Conservation (phyloP, 495 filamentous ascomycete genomes). For the Umbilicaria muhlenbergii region DNA sequence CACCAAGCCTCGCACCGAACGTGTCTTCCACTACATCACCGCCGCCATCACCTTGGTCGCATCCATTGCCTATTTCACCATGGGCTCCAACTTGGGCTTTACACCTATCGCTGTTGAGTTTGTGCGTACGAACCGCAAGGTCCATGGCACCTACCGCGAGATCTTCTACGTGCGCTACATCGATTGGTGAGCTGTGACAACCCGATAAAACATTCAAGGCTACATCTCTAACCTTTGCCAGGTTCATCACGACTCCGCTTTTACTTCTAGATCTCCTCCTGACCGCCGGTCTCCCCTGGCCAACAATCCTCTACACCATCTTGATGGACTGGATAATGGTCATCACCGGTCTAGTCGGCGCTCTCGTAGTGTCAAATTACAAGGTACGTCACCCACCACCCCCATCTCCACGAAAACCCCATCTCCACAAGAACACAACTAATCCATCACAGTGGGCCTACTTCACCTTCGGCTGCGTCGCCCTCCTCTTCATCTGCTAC, state of each 20-base stretch:
- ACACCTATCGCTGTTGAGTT: slow-evolving; percentile 44
- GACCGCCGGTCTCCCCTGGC: slow-evolving; percentile 47
- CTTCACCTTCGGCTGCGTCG: slow-evolving; percentile 44
- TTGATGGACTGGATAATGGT: slow-evolving; percentile 50
- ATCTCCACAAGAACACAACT: not conserved
- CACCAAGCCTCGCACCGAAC: slow-evolving; percentile 32
- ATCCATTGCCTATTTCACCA: slow-evolving; percentile 51
- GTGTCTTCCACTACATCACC: slow-evolving; percentile 58
- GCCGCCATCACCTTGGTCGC: slow-evolving; percentile 43
- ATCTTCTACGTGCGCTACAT: slow-evolving; percentile 63
- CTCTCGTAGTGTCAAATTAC: slow-evolving; percentile 36
- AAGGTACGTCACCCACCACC: slow-evolving; percentile 21
- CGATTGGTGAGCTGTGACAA: slow-evolving; percentile 30
- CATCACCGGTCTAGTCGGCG: slow-evolving; percentile 44
- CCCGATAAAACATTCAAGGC: not conserved
- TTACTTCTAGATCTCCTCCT: slow-evolving; percentile 45
- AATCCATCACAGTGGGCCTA: slow-evolving; percentile 30
- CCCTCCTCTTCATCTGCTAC: slow-evolving; percentile 35
- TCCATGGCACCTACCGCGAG: slow-evolving; percentile 34
- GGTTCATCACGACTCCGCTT: slow-evolving; percentile 32
- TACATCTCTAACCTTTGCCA: slow-evolving; percentile 1
- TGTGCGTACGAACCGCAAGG: slow-evolving; percentile 22
- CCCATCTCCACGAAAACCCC: not conserved
- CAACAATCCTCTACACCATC: slow-evolving; percentile 45
- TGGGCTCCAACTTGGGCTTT: slow-evolving; percentile 53